Evolutionary conservation across 176 grass and related monocot species (phyloP), one percentile per base, ranked within the genome.

Genomic region (Poa annua): DNA sequence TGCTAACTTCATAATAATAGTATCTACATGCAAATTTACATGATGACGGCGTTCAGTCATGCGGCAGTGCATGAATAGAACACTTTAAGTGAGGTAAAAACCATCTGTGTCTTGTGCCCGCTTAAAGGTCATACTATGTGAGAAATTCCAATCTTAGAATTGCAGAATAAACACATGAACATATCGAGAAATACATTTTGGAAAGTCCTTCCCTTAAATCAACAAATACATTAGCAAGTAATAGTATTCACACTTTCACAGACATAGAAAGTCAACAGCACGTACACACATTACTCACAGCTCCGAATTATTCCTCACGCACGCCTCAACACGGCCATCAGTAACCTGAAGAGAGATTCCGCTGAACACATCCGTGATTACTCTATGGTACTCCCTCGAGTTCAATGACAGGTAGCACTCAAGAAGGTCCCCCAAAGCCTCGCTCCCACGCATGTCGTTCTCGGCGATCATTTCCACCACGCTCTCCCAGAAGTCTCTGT

Each of bases 331-430:
- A n/a, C n/a, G 34, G 10, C 42, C 64, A 65, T 68, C 35, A 53
- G 20, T 19, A 53, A 90, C 77, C 24, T 85, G 52, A 45, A 88
- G 56, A 61, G 83, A 90, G 85, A 97, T 25, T 16, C 78, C 87
- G 71, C 29, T 77, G 66, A 94, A 97, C 20, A 83, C 94, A 85
- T 94, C 85, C 82, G 88, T 82, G 78, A 97, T 97, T n/a, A 90
- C 65, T 47, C 81, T 83, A 82, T 97, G 94, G 81, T 90, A 88
- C 83, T 92, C 88, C 47, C 56, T 69, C 0, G 91, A 78, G 80
- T 97, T 97, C 32, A 97, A 62, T 2, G 84, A 83, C 54, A 97
- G 17, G 68, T 94, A 97, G 79, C 91, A 92, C 6, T 88, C 83
- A 21, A 94, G 81, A 22, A 94, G 83, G 26, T 90, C 88, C 64